phyloP scores from a whole-genome alignment of 2,329 filamentous ascomycete genomes.

The Colletotrichum somersetense region DNA sequence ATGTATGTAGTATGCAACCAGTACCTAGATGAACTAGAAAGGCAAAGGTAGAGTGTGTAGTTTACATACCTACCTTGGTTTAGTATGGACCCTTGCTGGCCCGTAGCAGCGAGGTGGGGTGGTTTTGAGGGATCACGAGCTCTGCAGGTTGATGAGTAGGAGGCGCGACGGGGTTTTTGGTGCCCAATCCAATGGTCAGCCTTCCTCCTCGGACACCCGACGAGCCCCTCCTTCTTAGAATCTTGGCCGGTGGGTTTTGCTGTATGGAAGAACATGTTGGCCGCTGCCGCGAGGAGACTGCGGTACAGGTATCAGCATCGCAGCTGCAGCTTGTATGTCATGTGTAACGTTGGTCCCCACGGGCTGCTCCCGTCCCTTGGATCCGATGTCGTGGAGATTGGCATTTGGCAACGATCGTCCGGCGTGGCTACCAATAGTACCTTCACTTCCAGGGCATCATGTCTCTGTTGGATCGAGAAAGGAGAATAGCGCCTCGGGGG shows the following conservation, averaged over 20 bases:
- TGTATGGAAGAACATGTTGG: background rate
- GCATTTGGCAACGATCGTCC: background rate
- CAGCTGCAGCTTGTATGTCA: background rate
- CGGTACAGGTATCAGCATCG: background rate
- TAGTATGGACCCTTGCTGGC: background rate
- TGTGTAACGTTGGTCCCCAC: background rate
- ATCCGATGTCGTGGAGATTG: background rate
- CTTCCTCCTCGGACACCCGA: conserved; percentile 2
- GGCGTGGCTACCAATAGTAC: background rate
- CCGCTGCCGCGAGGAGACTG: too few species aligned
- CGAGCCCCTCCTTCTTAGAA: background rate
- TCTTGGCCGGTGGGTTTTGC: background rate
- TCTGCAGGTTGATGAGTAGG: conserved; percentile 31
- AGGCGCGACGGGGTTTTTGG: conserved; percentile 25
- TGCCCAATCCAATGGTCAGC: conserved; percentile 11
- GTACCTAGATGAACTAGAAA: too few species aligned
- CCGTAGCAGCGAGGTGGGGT: conserved; percentile 33
- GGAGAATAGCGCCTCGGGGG: conserved; percentile 2
- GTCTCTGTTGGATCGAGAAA: conserved; percentile 14
- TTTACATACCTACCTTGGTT: background rate
- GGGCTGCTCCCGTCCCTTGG: background rate
- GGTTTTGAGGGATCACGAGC: conserved; percentile 31
- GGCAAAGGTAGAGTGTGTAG: background rate
- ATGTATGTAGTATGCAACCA: too few species aligned
- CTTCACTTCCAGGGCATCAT: background rate